Evolutionary conservation across 148 eudicot genomes (phyloP), one percentile per base, ranked within the genome.

Genomic region (Mesembryanthemum crystallinum): DNA sequence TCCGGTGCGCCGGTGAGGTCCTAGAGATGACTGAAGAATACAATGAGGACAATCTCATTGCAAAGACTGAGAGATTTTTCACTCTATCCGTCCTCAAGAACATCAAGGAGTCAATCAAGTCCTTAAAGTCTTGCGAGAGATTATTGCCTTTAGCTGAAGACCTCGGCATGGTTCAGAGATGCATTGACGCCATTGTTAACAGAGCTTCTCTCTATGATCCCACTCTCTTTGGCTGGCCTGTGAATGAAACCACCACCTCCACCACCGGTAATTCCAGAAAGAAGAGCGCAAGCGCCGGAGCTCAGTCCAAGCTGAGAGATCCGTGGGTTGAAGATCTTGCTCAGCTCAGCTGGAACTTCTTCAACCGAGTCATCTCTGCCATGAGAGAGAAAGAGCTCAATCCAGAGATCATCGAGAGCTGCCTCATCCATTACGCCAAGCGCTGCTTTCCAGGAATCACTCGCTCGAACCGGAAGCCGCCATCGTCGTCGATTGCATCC

Each of bases 1-100:
- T 95, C 71, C 97, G 97, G 28, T 95, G 99, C 77, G 99, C 97
- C 60, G 99, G 87, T 0, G 97, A 95, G 72, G 78, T 78, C 10
- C 71, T 95, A 6, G 86, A 89, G 62, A 95, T 92, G 99, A 89
- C 97, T 9, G 97, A 95, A 24, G 91, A 85, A 21, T 91, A 90
- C 55, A 86, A 90, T 11, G 92, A 88, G 39, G 91, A 88, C n/a
- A 95, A 95, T 37, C 97, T 95, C 79, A 80, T 90, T 57, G 86
- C 94, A 1, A 86, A 72, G 71, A 85, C 97, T 0, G 99, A 95
- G 81, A 79, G 80, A 20, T 88, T 84, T 17, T 73, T 95, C 54
- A 79, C 94, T 0, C 88, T 88, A 39, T 73, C 87, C 0, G 91
- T 87, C 0, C 81, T 90, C 23, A 85, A 77, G 66, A 90, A 78